Conservation (phyloP, 345 rosid genomes). For the Heritiera fomes region DNA sequence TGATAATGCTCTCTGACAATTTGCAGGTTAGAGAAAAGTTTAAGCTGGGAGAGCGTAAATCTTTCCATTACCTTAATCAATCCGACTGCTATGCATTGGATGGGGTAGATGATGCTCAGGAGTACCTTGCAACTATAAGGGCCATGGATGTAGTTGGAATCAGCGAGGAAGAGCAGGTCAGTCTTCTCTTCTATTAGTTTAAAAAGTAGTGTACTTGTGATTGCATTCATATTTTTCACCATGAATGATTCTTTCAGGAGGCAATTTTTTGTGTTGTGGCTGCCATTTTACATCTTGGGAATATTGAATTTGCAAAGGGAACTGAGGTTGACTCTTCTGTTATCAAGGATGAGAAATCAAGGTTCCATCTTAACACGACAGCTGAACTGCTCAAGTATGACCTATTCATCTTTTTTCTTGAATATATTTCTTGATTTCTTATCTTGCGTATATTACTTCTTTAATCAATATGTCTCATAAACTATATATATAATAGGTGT, state of each 20-base stretch:
- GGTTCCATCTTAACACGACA: slow-evolving; percentile 74
- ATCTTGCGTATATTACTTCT: slow-evolving; percentile 21
- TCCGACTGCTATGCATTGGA: slow-evolving; percentile 77
- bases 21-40: slow-evolving; percentile 77
- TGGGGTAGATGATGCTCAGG: slow-evolving; percentile 86
- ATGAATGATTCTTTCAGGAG: slow-evolving; percentile 55
- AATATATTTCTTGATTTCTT: slow-evolving; percentile 2
- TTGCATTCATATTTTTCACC: slow-evolving; percentile 22
- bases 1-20: slow-evolving; percentile 22
- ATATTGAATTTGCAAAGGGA: slow-evolving; percentile 90
- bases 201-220: slow-evolving; percentile 18
- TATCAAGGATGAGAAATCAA: slow-evolving; percentile 85
- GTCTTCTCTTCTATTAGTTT: slow-evolving; percentile 29
- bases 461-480: slow-evolving; percentile 23
- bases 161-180: slow-evolving; percentile 95
- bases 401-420: slow-evolving; percentile 21
- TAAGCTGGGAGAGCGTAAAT: slow-evolving; percentile 68
- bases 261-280: slow-evolving; percentile 96
- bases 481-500: slow-evolving; percentile 54
- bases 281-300: slow-evolving; percentile 92
- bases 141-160: slow-evolving; percentile 99
- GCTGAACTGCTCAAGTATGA: slow-evolving; percentile 92
- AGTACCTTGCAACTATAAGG: slow-evolving; percentile 94
- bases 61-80: slow-evolving; percentile 90
- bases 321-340: slow-evolving; percentile 88